Percentiles rank a stretch among this genome's conserved stretches.
phyloP scores from a whole-genome alignment of 2,329 filamentous ascomycete genomes.

The Cladophialophora immunda region DNA sequence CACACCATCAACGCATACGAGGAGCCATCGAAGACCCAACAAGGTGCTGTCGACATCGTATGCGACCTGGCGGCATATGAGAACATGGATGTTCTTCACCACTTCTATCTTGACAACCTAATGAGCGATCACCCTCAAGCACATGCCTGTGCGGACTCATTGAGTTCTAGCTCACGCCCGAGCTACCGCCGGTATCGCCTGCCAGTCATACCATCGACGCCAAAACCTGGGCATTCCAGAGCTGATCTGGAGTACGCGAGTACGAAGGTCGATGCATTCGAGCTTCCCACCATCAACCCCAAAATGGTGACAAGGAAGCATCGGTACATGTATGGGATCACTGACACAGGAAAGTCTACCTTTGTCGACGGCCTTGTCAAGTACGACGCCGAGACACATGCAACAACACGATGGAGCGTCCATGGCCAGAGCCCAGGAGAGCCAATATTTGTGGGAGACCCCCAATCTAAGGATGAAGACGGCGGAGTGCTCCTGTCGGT shows the following conservation, averaged over 20 bases:
- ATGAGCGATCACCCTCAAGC: conserved; percentile 63
- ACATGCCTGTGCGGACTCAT: conserved; percentile 55
- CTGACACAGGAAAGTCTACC: conserved; percentile 56
- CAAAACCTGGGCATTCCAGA: conserved; percentile 24
- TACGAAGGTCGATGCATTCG: conserved; percentile 41
- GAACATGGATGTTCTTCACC: conserved; percentile 70
- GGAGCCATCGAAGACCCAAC: conserved; percentile 52
- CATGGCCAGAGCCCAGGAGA: conserved; percentile 63
- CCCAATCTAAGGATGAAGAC: conserved; percentile 56
- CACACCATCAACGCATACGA: conserved; percentile 83
- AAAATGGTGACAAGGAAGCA: conserved; percentile 53
- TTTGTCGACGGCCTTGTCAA: conserved; percentile 64
- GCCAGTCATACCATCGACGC: conserved; percentile 43
- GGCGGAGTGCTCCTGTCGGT: conserved; percentile 63
- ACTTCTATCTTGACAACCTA: conserved; percentile 75
- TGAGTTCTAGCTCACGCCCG: conserved; percentile 41
- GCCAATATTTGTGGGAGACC: conserved; percentile 61
- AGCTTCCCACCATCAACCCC: conserved; percentile 63
- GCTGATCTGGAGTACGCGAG: conserved; percentile 37
- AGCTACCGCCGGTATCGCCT: conserved; percentile 51
- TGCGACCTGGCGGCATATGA: conserved; percentile 73
- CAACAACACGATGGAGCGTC: conserved; percentile 53
- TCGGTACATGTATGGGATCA: conserved; percentile 60
- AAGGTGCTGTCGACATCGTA: conserved; percentile 63
- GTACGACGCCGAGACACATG: conserved; percentile 57